Percentiles rank a stretch among this genome's conserved stretches.
Conservation (phyloP, 768 basidiomycete species). For the Termitomyces sp. region DNA sequence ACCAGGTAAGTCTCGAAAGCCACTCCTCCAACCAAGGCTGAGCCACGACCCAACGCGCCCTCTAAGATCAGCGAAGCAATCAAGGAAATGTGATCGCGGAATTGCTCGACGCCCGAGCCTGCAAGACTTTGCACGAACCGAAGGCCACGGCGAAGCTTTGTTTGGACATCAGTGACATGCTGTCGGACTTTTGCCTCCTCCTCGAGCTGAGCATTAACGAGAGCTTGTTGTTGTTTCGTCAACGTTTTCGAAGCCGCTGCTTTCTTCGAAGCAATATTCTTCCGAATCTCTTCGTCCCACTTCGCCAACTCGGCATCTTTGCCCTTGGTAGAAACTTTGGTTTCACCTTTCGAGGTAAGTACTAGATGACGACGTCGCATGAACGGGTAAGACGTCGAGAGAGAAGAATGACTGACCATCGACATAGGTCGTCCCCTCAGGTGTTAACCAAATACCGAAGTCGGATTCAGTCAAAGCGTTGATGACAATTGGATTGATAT, state of each 20-base stretch:
- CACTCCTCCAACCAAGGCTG: constrained; percentile 55
- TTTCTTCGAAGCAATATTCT: constrained; percentile 82
- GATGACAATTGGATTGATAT: constrained; percentile 62
- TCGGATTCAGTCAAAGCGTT: constrained; percentile 69
- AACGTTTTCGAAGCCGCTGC: constrained; percentile 47
- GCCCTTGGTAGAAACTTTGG: constrained; percentile 58
- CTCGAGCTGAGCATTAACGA: constrained; percentile 80
- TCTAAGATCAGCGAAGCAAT: constrained; percentile 62
- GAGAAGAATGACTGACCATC: constrained; percentile 54
- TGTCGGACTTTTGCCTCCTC: constrained; percentile 73
- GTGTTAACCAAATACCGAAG: constrained; percentile 82
- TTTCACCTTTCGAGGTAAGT: constrained; percentile 58
- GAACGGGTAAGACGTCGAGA: background rate
- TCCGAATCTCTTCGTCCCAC: constrained; percentile 95
- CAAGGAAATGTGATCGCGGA: constrained; percentile 54
- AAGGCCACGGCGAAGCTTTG: constrained; percentile 63
- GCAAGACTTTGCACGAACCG: constrained; percentile 67
- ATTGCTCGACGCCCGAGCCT: constrained; percentile 43
- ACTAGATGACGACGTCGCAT: constrained; percentile 38
- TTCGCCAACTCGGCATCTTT: constrained; percentile 88
- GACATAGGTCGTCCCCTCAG: constrained; percentile 75
- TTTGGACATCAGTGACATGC: constrained; percentile 54
- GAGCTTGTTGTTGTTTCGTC: constrained; percentile 81
- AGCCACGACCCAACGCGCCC: constrained; percentile 61
- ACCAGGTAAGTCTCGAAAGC: constrained; percentile 84